Conservation (phyloP, 2,329 filamentous ascomycete species). For the Diplodia corticola region DNA sequence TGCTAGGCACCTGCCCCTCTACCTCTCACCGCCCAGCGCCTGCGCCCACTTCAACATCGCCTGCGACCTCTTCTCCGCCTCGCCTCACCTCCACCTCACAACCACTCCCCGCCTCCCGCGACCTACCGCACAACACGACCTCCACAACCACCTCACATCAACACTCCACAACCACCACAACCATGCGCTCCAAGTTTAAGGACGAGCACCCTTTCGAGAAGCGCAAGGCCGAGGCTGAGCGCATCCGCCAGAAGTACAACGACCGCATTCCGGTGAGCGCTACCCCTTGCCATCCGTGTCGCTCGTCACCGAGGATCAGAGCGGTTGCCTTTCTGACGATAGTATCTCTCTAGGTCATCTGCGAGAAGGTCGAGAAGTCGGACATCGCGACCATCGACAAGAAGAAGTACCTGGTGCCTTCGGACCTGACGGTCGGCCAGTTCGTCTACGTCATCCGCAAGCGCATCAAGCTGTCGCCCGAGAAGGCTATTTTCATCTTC, state of each 20-base stretch:
- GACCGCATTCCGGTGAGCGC: constrained; percentile 92
- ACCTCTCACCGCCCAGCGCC: constrained; percentile 16
- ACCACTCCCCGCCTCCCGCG: constrained; percentile 26
- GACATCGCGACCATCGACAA: constrained; percentile 99
- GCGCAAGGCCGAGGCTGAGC: constrained; percentile 99
- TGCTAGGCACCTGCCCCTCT: constrained; percentile 17
- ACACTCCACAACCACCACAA: constrained; percentile 40
- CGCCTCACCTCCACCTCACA: constrained; percentile 29
- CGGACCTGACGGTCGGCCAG: constrained; percentile 97
- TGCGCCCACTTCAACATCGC: constrained; percentile 17
- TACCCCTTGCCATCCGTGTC: constrained; percentile 22
- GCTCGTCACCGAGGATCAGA: constrained; percentile 4
- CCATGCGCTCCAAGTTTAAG: constrained; percentile 99
- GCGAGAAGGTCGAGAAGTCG: constrained; percentile 99
- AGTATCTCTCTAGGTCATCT: constrained; percentile 74
- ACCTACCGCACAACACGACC: constrained; percentile 7
- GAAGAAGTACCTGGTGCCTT: constrained; percentile 99
- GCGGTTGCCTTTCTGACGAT: constrained; percentile 18
- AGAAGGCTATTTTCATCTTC: constrained; percentile 99
- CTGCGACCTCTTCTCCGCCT: constrained; percentile 29
- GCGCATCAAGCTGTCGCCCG: constrained; percentile 98
- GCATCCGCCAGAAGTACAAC: constrained; percentile 97
- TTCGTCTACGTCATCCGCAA: constrained; percentile 99
- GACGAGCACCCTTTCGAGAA: constrained; percentile 99
- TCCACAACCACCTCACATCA: constrained; percentile 19